Base-by-base conservation (phyloP, 208 protist genomes). In the Angomonas deanei region DNA sequence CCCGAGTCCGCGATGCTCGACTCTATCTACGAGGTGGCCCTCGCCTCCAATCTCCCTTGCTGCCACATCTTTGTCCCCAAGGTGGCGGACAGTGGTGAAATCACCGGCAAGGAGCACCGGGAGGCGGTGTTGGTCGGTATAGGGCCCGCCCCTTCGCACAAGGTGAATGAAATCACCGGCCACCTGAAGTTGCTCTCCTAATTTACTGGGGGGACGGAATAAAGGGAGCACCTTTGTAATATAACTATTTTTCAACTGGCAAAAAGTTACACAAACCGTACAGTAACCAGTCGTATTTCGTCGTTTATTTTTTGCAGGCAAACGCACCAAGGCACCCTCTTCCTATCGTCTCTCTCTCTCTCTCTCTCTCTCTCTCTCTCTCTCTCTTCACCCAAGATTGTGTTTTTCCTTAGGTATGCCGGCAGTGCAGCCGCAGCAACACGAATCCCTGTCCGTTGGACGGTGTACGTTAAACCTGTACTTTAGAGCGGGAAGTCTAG, bases 401-500 rank as follows among this genome's bases (percentile, higher is more conserved):
- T 56, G 8, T 50, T 21, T 50, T 21, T 50, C 5, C 42, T 23
- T 21, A 50, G 42, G 13, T 23, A 26, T 50, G 23, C 4, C 15
- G 15, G 8, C 15, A 42, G 4, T 5, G 15, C 23, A 50, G 42
- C 8, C 50, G 23, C 28, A 11, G 11, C 50, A 56, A 19, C 27
- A 34, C 42, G 54, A 46, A 34, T 59, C 54, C 54, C 31, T 59
- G 23, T 39, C 54, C 17, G 54, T 56, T 39, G 23, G 39, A 59
- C 8, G 34, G 39, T 61, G 23, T 23, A 34, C 61, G 36, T 24
- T 24, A 33, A 42, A 30, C 24, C 6, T 38, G 47, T 31, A 42
- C 19, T 50, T 27, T 33, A 17, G 28, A 58, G 23, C 1, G 23
- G 80, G 80, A 27, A 73, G 49, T 50, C 28, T 86, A 47, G 73